Conservation (phyloP, 2,329 filamentous ascomycete genomes). For the Scedosporium boydii region DNA sequence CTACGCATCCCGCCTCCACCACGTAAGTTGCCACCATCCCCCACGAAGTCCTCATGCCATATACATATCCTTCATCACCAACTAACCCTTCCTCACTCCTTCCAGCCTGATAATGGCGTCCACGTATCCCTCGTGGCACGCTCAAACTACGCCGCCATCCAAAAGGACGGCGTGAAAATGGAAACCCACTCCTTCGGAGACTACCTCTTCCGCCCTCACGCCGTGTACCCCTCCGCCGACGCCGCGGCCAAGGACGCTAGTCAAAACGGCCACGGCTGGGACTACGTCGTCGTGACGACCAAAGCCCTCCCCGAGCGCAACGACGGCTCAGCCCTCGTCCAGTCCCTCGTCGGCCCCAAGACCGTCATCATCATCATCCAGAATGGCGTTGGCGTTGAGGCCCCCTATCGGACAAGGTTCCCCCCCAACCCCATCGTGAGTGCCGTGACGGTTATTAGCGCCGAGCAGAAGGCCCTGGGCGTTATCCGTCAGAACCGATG, state of each 20-base stretch:
- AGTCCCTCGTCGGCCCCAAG: constrained; percentile 43
- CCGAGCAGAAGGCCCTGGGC: constrained; percentile 54
- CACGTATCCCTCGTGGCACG: constrained; percentile 62
- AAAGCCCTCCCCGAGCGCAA: constrained; percentile 58
- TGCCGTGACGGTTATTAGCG: constrained; percentile 60
- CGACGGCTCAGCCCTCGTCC: constrained; percentile 51
- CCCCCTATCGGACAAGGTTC: constrained; percentile 54
- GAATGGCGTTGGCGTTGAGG: constrained; percentile 63
- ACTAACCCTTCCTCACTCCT: constrained; percentile 11
- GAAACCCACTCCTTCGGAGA: constrained; percentile 58
- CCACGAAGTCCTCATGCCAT: too few species aligned
- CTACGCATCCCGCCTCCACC: constrained; percentile 59
- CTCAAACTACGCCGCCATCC: constrained; percentile 61
- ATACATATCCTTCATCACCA: too few species aligned
- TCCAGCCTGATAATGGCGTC: constrained; percentile 37
- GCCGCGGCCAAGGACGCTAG: constrained; percentile 33
- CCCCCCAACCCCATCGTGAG: constrained; percentile 51
- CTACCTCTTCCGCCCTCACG: constrained; percentile 52
- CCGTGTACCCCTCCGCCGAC: constrained; percentile 51
- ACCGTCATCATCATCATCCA: constrained; percentile 59
- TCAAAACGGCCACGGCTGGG: constrained; percentile 20
- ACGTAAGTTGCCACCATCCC: constrained; percentile 26
- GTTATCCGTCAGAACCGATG: constrained; percentile 61
- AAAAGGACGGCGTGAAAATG: constrained; percentile 50
- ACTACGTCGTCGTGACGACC: constrained; percentile 61